Conservation (phyloP, 768 basidiomycete species). For the Phaffia australis region DNA sequence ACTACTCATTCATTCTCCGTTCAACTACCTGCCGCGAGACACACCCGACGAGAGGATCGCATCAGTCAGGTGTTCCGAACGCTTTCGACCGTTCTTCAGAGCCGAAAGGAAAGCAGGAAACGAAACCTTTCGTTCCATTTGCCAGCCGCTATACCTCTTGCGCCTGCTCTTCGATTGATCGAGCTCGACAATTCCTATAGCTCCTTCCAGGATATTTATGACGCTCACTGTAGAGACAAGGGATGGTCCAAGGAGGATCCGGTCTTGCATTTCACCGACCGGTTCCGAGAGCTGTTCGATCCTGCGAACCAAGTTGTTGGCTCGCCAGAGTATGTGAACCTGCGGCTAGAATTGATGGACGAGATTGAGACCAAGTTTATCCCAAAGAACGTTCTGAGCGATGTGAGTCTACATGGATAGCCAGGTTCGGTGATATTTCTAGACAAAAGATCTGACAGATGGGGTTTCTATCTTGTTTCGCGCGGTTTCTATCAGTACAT, state of each 20-base stretch:
- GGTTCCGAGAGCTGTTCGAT: constrained; percentile 46
- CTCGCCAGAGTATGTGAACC: constrained; percentile 50
- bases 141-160: constrained; percentile 67
- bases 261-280: constrained; percentile 71
- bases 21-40: constrained; percentile 73
- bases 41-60: constrained; percentile 52
- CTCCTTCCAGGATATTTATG: constrained; percentile 84
- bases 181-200: constrained; percentile 87
- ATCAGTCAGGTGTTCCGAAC: constrained; percentile 26
- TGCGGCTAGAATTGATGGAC: constrained; percentile 68
- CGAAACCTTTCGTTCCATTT: constrained; percentile 85
- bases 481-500: constrained; percentile 58
- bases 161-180: constrained; percentile 69
- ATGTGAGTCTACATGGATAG: constrained; percentile 46
- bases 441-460: not conserved
- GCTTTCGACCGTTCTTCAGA: constrained; percentile 48
- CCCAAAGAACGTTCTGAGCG: constrained; percentile 73
- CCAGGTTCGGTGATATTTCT: constrained; percentile 2
- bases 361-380: constrained; percentile 78
- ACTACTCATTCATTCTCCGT: constrained; percentile 81
- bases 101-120: constrained; percentile 86
- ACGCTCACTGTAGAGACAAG: constrained; percentile 65
- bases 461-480: not conserved
- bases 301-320: constrained; percentile 24
- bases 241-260: constrained; percentile 80